phyloP scores from a whole-genome alignment of 2,329 filamentous ascomycete genomes.

The Verticillium albo-atrum region DNA sequence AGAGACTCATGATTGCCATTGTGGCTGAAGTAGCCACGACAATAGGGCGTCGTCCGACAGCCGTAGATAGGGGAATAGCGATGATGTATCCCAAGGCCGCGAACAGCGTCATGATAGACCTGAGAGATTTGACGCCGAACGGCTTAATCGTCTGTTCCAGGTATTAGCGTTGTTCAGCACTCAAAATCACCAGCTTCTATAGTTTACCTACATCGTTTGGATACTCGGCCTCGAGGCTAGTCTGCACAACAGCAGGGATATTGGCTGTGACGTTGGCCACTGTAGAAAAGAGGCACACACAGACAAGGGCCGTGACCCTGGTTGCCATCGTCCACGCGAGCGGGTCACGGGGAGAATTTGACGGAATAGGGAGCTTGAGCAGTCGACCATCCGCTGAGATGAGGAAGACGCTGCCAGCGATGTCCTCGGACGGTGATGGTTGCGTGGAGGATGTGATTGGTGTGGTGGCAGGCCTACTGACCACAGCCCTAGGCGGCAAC shows the following conservation, averaged over 20 bases:
- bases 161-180: not conserved
- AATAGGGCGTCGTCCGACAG: constrained; percentile 29
- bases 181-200: not conserved
- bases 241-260: not conserved
- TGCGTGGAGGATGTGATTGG: not conserved
- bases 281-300: not conserved
- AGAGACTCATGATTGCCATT: constrained; percentile 7
- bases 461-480: not conserved
- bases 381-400: constrained; percentile 24
- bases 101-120: not conserved
- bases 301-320: constrained; percentile 7
- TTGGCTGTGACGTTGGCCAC: not conserved
- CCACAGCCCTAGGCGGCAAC: too few relatives aligned
- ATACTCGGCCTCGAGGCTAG: not conserved
- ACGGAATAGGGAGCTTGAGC: constrained; percentile 25
- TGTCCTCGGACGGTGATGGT: constrained; percentile 6
- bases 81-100: constrained; percentile 16
- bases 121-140: not conserved
- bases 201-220: not conserved
- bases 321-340: constrained; percentile 21
- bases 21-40: constrained; percentile 19
- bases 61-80: constrained; percentile 31
- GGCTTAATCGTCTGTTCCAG: not conserved
- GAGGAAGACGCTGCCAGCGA: constrained; percentile 23
- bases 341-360: constrained; percentile 21